These are phyloP conservation scores for Fusarium pseudograminearum DNA, from an alignment of 2,329 filamentous ascomycete genomes.

Conservation along the genomic window DNA sequence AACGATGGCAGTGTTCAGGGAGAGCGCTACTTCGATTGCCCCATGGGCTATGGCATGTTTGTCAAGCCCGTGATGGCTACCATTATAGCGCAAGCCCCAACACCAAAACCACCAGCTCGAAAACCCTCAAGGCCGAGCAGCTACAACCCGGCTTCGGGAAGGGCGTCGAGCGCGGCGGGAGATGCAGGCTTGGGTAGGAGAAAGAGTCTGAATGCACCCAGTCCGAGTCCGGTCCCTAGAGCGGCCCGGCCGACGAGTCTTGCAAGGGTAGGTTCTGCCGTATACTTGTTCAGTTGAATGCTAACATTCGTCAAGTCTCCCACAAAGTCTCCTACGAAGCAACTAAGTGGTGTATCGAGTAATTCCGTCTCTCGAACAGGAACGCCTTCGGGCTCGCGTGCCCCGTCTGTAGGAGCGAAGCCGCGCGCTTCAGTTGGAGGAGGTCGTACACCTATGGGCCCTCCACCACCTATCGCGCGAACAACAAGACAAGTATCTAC, in stretches of 20 bases:
- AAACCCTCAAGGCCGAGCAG: constrained; percentile 63
- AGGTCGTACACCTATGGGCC: constrained; percentile 74
- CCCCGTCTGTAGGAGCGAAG: constrained; percentile 60
- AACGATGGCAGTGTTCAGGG: constrained; percentile 94
- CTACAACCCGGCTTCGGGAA: constrained; percentile 56
- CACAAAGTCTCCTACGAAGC: constrained; percentile 83
- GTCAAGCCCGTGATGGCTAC: constrained; percentile 78
- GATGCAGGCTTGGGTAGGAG: constrained; percentile 70
- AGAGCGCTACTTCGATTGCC: constrained; percentile 89
- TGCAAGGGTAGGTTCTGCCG: constrained; percentile 61
- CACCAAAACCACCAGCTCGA: constrained; percentile 54
- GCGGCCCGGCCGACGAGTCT: constrained; percentile 67
- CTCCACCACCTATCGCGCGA: constrained; percentile 63
- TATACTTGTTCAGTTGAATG: constrained; percentile 10
- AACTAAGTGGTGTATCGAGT: constrained; percentile 69
- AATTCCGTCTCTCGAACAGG: constrained; percentile 71
- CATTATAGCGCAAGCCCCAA: constrained; percentile 64
- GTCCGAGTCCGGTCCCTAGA: constrained; percentile 76
- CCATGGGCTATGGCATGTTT: constrained; percentile 83
- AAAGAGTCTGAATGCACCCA: constrained; percentile 77
- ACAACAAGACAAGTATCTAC: constrained; percentile 59
- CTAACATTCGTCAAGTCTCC: constrained; percentile 69
- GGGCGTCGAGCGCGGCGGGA: constrained; percentile 57
- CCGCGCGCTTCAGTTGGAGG: constrained; percentile 67
- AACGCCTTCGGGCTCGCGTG: constrained; percentile 70